A percentile compares a stretch with the other conserved stretches of the same genome.
phyloP scores from a whole-genome alignment of 371 early-diverging fungal genomes.

The Mortierella sp. region DNA sequence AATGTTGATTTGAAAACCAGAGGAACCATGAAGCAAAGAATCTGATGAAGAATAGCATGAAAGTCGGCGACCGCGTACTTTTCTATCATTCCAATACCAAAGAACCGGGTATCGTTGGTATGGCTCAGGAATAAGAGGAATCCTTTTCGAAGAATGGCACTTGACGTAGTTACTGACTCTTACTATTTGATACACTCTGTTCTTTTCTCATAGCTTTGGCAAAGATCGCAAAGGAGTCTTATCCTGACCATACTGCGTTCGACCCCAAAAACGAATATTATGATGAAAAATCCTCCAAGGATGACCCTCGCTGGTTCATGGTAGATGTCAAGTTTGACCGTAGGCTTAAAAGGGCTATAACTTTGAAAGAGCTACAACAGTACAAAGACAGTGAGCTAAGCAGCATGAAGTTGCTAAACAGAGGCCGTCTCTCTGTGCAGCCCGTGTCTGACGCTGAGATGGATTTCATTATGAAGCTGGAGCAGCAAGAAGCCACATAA shows the following conservation, averaged over 20 bases:
- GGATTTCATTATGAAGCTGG: conserved; percentile 66
- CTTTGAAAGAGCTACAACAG: conserved; percentile 71
- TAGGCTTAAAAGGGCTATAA: conserved; percentile 65
- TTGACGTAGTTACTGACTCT: neutral
- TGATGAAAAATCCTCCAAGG: conserved; percentile 68
- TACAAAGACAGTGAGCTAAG: conserved; percentile 59
- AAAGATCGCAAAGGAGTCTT: conserved; percentile 67
- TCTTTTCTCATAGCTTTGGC: conserved; percentile 19
- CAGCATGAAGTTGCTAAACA: conserved; percentile 71
- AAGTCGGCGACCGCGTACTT: conserved; percentile 68
- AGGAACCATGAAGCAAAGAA: conserved; percentile 80
- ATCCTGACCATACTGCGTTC: conserved; percentile 75
- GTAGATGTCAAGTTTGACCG: conserved; percentile 76
- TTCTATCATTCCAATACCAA: conserved; percentile 86
- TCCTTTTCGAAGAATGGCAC: neutral
- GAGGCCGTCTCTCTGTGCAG: conserved; percentile 78
- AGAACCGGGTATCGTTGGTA: conserved; percentile 76
- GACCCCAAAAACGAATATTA: conserved; percentile 75
- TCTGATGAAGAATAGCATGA: conserved; percentile 74
- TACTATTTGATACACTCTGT: no score
- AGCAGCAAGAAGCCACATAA: conserved; percentile 15
- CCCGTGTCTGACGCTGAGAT: conserved; percentile 69
- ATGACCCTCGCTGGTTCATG: conserved; percentile 80
- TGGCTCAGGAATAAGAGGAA: neutral
- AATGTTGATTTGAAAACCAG: conserved; percentile 19